Evolutionary conservation across 1,139 yeast species (phyloP).

Genomic region (Candida dubliniensis): DNA sequence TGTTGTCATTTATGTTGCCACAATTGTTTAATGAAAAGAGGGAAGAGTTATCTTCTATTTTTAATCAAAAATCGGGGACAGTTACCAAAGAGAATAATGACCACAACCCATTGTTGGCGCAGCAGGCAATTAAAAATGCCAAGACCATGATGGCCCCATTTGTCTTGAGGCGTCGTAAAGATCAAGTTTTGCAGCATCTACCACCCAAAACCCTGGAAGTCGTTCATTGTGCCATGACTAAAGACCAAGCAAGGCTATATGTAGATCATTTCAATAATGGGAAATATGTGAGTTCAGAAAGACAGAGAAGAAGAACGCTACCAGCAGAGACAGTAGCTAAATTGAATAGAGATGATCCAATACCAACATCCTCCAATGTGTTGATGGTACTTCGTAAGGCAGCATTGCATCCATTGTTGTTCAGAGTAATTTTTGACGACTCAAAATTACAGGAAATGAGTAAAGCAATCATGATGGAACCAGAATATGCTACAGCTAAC

Average conservation of each 20-base stretch:
- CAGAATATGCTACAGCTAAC: conserved; percentile 76
- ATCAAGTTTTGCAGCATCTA: conserved; percentile 84
- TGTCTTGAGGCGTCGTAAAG: conserved; percentile 86
- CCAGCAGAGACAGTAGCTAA: conserved; percentile 42
- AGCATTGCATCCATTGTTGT: conserved; percentile 70
- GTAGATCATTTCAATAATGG: conserved; percentile 52
- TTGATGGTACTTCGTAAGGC: conserved; percentile 76
- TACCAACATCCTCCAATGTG: conserved; percentile 50
- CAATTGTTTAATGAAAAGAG: conserved; percentile 74
- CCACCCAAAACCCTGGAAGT: conserved; percentile 73
- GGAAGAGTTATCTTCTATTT: conserved; percentile 78
- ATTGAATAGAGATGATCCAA: conserved; percentile 33
- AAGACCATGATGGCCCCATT: conserved; percentile 99
- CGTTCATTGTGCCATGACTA: conserved; percentile 62
- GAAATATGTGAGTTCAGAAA: conserved; percentile 46
- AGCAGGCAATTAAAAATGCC: conserved; percentile 90
- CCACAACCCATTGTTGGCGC: conserved; percentile 74
- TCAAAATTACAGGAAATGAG: conserved; percentile 64
- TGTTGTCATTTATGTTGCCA: conserved; percentile 89
- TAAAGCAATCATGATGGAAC: conserved; percentile 73
- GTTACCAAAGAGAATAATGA: conserved; percentile 52
- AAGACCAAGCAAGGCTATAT: conserved; percentile 61
- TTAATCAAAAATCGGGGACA: conserved; percentile 61
- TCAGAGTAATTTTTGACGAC: conserved; percentile 62
- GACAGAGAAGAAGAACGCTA: conserved; percentile 49